phyloP scores from a whole-genome alignment of 2,329 filamentous ascomycete genomes.

The Amesomyces nigricolor region DNA sequence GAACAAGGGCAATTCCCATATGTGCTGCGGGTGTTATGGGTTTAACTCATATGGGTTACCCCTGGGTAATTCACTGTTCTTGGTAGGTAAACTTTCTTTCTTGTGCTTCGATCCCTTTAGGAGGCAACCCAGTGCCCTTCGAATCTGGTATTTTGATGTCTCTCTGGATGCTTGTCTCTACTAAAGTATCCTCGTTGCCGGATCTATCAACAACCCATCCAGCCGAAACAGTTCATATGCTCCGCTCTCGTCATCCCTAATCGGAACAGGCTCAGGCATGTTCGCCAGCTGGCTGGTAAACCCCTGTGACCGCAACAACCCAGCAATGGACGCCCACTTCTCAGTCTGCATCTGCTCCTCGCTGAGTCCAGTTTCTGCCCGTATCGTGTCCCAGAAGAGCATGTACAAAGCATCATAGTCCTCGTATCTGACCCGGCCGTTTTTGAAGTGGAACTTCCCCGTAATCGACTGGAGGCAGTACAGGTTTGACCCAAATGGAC shows the following conservation, averaged over 20 bases:
- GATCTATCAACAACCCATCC: conserved; percentile 35
- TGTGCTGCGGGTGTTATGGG: no score
- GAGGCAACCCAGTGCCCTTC: no score
- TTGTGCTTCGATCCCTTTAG: no score
- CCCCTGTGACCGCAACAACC: conserved; percentile 32
- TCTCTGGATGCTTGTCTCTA: no score
- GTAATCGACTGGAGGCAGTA: conserved; percentile 32
- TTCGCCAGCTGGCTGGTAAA: conserved; percentile 38
- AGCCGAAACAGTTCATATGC: conserved; percentile 35
- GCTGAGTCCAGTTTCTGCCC: conserved; percentile 28
- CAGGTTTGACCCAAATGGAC: conserved; percentile 38
- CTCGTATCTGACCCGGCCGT: conserved; percentile 32
- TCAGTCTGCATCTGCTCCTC: conserved; percentile 27
- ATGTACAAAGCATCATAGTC: conserved; percentile 30
- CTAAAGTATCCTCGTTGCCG: conserved; percentile 25
- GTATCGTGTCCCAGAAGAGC: conserved; percentile 33
- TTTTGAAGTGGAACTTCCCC: conserved; percentile 32
- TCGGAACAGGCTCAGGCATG: conserved; percentile 31
- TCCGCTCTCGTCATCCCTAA: conserved; percentile 30
- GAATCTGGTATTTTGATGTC: no score
- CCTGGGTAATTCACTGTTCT: no score
- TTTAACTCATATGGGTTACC: no score
- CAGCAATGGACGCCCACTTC: conserved; percentile 31
- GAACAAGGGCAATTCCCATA: no score
- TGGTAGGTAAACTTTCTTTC: no score